Percentiles rank a stretch among this genome's conserved stretches.
phyloP scores from a whole-genome alignment of 768 basidiomycete genomes.

The Leucogyrophana mollusca region DNA sequence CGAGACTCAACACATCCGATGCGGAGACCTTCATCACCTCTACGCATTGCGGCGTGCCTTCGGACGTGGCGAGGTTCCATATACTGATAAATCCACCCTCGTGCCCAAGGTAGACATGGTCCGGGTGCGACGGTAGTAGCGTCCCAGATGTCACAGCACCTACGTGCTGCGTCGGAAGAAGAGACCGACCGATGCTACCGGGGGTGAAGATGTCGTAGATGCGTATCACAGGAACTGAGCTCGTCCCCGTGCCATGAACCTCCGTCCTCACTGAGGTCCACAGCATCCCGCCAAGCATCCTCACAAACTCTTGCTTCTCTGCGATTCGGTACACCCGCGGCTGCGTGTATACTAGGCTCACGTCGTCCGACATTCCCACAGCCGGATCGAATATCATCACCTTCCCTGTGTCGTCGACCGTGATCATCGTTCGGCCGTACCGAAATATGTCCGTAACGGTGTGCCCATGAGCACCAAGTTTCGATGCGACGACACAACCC shows the following conservation, averaged over 20 bases:
- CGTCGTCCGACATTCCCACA: constrained; percentile 33
- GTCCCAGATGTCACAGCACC: constrained; percentile 85
- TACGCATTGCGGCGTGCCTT: constrained; percentile 60
- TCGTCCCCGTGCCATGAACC: constrained; percentile 36
- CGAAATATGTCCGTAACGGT: constrained; percentile 74
- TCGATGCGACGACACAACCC: constrained; percentile 55
- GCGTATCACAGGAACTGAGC: constrained; percentile 70
- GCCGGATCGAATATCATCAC: constrained; percentile 67
- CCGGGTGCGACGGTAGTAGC: constrained; percentile 64
- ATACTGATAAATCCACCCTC: constrained; percentile 87
- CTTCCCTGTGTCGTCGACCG: constrained; percentile 86
- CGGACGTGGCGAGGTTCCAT: constrained; percentile 62
- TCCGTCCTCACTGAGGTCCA: constrained; percentile 77
- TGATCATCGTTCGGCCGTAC: constrained; percentile 68
- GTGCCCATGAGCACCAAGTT: constrained; percentile 61
- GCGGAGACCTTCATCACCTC: constrained; percentile 79
- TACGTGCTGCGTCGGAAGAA: constrained; percentile 66
- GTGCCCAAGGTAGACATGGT: constrained; percentile 80
- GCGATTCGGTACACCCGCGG: constrained; percentile 66
- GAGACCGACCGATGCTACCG: constrained; percentile 49
- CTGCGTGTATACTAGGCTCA: constrained; percentile 45
- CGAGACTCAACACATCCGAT: constrained; percentile 80
- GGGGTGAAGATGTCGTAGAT: constrained; percentile 76
- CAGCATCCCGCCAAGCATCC: constrained; percentile 69
- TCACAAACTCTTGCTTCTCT: constrained; percentile 82